phyloP scores from a whole-genome alignment of 129 eudicot genomes.

The Pittosporum tobira region DNA sequence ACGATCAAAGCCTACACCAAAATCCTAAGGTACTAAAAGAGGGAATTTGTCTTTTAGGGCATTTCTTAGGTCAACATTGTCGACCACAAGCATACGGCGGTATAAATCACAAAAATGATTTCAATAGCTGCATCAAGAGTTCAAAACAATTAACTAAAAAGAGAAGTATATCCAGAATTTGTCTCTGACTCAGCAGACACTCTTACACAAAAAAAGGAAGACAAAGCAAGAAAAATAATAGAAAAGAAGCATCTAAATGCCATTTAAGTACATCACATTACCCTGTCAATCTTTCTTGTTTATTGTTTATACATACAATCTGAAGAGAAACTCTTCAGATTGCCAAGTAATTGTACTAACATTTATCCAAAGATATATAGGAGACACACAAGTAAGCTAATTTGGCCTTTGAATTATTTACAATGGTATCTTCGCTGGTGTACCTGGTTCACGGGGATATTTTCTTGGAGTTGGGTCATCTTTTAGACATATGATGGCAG shows the following conservation, averaged over 20 bases:
- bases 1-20: background rate
- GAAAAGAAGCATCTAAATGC: background rate
- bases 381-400: constrained; percentile 4
- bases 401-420: constrained; percentile 29
- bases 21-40: background rate
- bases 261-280: background rate
- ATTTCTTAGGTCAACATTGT: background rate
- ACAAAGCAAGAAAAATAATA: background rate
- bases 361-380: background rate
- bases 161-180: too few species aligned
- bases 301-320: background rate
- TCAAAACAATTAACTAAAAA: too few species aligned
- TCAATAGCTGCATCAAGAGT: background rate
- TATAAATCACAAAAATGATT: background rate
- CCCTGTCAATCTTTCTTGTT: background rate
- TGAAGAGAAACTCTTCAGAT: background rate
- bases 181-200: too few species aligned
- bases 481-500: constrained; percentile 76
- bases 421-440: constrained; percentile 86
- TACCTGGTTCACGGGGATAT: constrained; percentile 95
- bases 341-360: background rate
- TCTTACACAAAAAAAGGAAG: too few species aligned
- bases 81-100: background rate
- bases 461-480: constrained; percentile 64
- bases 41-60: background rate